phyloP scores from a whole-genome alignment of 306 rosid species.

The Canavalia gladiata region DNA sequence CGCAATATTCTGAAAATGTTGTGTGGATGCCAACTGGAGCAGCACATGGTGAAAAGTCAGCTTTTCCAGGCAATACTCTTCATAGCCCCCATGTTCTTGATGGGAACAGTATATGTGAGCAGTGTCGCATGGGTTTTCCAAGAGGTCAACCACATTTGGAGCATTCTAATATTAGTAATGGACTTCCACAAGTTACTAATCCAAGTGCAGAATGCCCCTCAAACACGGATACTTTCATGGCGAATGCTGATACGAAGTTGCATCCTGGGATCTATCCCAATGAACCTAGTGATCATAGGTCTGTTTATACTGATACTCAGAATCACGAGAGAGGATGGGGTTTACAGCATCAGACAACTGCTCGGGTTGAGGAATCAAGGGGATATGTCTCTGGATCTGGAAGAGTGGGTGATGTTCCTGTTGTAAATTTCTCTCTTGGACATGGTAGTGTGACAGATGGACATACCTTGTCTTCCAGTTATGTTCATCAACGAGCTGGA shows the following conservation, averaged over 20 bases:
- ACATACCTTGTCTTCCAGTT: slow-evolving; percentile 60
- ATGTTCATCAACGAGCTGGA: slow-evolving; percentile 66
- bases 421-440: slow-evolving; percentile 64
- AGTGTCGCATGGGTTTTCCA: slow-evolving; percentile 74
- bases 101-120: slow-evolving; percentile 81
- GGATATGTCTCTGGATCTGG: slow-evolving; percentile 64
- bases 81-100: slow-evolving; percentile 69
- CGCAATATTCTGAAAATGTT: slow-evolving; percentile 80
- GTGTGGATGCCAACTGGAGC: slow-evolving; percentile 72
- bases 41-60: slow-evolving; percentile 68
- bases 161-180: slow-evolving; percentile 67
- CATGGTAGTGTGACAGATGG: slow-evolving; percentile 66
- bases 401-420: slow-evolving; percentile 73
- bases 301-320: slow-evolving; percentile 66
- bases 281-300: slow-evolving; percentile 67
- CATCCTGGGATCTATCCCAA: slow-evolving; percentile 68
- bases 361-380: slow-evolving; percentile 70
- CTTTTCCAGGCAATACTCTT: slow-evolving; percentile 74
- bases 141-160: slow-evolving; percentile 75
- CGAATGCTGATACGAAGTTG: slow-evolving; percentile 76
- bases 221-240: slow-evolving; percentile 63
- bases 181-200: slow-evolving; percentile 62
- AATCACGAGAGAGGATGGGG: slow-evolving; percentile 82
- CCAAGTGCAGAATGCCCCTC: slow-evolving; percentile 72
- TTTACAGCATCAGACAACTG: slow-evolving; percentile 65